Evolutionary conservation across 192 early-diverging fungal species (phyloP), one percentile per base, ranked within the genome.

Genomic region (Lunasporangiospora selenospora): DNA sequence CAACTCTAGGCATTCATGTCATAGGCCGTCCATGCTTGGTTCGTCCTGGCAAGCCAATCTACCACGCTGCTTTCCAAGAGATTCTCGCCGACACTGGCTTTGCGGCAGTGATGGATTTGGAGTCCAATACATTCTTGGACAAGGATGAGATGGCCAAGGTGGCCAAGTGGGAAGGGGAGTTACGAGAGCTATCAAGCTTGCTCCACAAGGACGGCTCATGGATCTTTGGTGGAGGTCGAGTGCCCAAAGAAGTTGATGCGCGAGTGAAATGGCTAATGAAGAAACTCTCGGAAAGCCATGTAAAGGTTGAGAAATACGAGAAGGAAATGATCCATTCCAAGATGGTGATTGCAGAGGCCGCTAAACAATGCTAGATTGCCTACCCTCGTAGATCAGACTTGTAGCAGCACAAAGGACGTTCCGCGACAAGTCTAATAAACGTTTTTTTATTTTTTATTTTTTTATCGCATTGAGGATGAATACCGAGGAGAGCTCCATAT

Each of bases 1-100:
- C 49, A 51, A 19, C 34, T 38, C 41, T 69, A 3, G 38, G 24
- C 13, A 30, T 32, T 45, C 29, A 29, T 49, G 21, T 39, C 40
- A 16, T 67, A 90, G 92, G 93, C 36, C 89, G 95, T 23, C 94
- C 96, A 26, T 80, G 84, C 51, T 64, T 66, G n/a, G 88, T 99
- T 38, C 79, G 83, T 27, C 84, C 94, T 2, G 93, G 90, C 11
- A 88, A 93, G 19, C 98, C 95, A 1, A 83, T 99, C 6, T 95
- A 87, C 62, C 75, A 80, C 23, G 78, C 87, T 1, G 96, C 92
- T 6, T 99, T 97, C 76, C 46, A 67, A 19, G 79, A 87, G n/a
- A 87, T 99, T 16, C 50, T 86, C 12, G 58, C 78, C 1, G 96
- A 97, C 46, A 40, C 58, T 16, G 83, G 85, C 0, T 91, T 93